Evolutionary conservation across 495 filamentous ascomycete species (phyloP).

Genomic region (Sporormia fimetaria): DNA sequence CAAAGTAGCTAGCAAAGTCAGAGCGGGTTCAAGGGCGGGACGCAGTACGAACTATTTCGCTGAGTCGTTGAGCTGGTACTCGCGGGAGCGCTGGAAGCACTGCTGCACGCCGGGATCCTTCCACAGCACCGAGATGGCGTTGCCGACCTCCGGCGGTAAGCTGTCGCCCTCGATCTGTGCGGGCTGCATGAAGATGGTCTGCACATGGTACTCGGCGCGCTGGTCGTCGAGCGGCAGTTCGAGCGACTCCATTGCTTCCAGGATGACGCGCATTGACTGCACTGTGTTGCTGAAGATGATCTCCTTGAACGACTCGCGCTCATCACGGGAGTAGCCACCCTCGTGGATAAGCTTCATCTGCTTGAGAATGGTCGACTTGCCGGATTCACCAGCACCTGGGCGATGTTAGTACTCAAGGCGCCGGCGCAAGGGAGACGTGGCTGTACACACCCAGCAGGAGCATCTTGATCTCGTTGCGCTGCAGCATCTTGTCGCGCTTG

Average conservation of each 20-base stretch:
- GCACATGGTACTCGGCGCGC: constrained; percentile 65
- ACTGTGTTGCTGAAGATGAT: constrained; percentile 88
- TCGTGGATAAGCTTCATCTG: constrained; percentile 99
- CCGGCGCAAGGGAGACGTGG: background rate
- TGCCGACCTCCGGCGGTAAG: constrained; percentile 55
- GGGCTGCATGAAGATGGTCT: constrained; percentile 37
- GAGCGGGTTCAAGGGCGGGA: constrained; percentile 12
- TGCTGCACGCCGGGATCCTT: constrained; percentile 69
- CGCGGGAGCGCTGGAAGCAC: constrained; percentile 80
- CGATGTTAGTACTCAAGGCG: constrained; percentile 13
- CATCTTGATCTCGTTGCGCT: constrained; percentile 38
- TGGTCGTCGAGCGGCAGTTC: constrained; percentile 68
- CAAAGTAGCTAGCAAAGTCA: constrained; percentile 61
- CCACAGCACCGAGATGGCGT: constrained; percentile 80
- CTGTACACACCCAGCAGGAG: constrained; percentile 33
- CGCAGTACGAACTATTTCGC: constrained; percentile 65
- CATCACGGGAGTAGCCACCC: constrained; percentile 79
- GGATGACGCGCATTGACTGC: constrained; percentile 48
- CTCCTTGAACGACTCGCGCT: constrained; percentile 83
- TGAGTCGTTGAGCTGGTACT: constrained; percentile 94
- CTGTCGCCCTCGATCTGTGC: constrained; percentile 31
- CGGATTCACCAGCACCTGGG: constrained; percentile 89
- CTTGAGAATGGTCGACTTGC: constrained; percentile 96
- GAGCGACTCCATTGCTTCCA: constrained; percentile 74
- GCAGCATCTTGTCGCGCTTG: constrained; percentile 34